phyloP scores from a whole-genome alignment of 2,329 filamentous ascomycete genomes.

The Colletotrichum sansevieriae region DNA sequence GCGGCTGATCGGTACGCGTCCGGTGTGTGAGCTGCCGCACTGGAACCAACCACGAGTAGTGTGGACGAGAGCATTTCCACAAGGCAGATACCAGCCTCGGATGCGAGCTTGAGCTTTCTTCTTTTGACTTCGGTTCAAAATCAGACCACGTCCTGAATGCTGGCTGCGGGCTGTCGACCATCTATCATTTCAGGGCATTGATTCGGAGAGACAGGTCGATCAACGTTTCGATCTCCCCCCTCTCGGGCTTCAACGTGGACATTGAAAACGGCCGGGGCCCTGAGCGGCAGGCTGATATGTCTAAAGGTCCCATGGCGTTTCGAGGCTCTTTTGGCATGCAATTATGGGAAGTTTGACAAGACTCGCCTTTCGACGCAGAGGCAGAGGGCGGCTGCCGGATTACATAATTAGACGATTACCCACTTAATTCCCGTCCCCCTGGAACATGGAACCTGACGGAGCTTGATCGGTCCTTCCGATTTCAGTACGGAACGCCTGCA shows the following conservation, averaged over 20 bases:
- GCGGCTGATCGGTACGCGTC: slow-evolving; percentile 15
- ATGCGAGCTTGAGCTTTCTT: slow-evolving; percentile 12
- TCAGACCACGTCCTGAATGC: neutral
- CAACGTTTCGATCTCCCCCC: too few relatives aligned
- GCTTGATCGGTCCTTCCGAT: too few relatives aligned
- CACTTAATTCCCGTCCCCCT: too few relatives aligned
- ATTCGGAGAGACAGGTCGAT: too few relatives aligned
- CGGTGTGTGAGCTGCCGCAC: slow-evolving; percentile 26
- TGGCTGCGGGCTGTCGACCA: neutral
- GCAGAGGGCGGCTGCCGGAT: too few relatives aligned
- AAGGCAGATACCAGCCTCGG: slow-evolving; percentile 29
- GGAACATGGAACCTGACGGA: too few relatives aligned
- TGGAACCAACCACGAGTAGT: slow-evolving; percentile 7
- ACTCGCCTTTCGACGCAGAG: too few relatives aligned
- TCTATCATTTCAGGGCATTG: too few relatives aligned
- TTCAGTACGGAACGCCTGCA: too few relatives aligned
- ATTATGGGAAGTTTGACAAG: too few relatives aligned
- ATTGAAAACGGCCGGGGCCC: neutral
- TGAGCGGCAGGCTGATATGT: neutral
- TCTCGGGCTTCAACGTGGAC: neutral
- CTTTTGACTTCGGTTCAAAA: slow-evolving; percentile 6
- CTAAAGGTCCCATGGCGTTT: neutral
- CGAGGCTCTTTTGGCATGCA: neutral
- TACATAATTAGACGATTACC: too few relatives aligned
- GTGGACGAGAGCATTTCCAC: slow-evolving; percentile 21